phyloP scores from a whole-genome alignment of 2,329 filamentous ascomycete species.

The Ascochyta clinopodiicola region DNA sequence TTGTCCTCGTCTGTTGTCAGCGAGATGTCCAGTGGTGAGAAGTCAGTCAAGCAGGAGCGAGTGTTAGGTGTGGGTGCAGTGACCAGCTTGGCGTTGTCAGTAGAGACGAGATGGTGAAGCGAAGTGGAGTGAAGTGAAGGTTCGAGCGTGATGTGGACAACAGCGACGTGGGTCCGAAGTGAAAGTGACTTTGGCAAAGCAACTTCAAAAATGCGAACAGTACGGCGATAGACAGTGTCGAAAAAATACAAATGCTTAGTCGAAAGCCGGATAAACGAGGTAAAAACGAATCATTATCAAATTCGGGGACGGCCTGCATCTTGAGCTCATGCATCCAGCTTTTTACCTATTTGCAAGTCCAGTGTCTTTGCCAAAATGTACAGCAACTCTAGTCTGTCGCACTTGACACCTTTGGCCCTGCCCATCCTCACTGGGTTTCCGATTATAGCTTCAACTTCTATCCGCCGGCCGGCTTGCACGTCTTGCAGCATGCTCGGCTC shows the following conservation, averaged over 20 bases:
- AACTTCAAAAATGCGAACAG: neutral
- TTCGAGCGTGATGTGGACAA: neutral
- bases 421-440: slow-evolving; percentile 55
- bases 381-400: slow-evolving; percentile 53
- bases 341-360: slow-evolving; percentile 42
- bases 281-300: neutral
- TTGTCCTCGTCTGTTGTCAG: no score
- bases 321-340: neutral
- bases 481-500: slow-evolving; percentile 61
- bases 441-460: slow-evolving; percentile 60
- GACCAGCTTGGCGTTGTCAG: neutral
- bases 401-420: slow-evolving; percentile 48
- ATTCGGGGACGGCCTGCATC: neutral
- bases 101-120: neutral
- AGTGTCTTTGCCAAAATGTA: slow-evolving; percentile 55
- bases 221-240: no score
- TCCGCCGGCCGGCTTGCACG: slow-evolving; percentile 49
- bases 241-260: neutral
- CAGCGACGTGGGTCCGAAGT: neutral
- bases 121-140: neutral
- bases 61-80: neutral
- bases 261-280: neutral
- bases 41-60: neutral
- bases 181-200: neutral
- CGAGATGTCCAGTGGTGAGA: neutral